phyloP scores from a whole-genome alignment of 1,284 basidiomycete species.

The Coniophora puteana region DNA sequence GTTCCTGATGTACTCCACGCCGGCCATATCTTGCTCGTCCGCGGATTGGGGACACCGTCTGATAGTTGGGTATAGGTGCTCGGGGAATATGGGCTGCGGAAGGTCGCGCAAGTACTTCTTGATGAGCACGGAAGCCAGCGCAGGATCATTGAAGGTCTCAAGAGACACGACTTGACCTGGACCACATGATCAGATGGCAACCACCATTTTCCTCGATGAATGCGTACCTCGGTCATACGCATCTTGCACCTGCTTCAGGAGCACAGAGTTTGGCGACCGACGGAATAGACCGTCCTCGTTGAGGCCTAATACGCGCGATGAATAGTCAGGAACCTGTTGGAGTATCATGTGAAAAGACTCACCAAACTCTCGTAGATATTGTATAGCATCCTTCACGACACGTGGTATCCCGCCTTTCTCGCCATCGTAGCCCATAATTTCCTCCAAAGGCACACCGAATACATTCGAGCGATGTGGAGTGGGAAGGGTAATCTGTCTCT shows the following conservation, averaged over 20 bases:
- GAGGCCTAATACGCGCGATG: constrained; percentile 40
- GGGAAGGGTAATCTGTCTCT: constrained; percentile 63
- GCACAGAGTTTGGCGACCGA: constrained; percentile 65
- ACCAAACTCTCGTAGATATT: constrained; percentile 65
- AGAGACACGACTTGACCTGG: constrained; percentile 75
- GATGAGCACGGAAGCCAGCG: constrained; percentile 79
- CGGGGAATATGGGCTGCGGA: constrained; percentile 72
- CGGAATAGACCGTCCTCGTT: constrained; percentile 79
- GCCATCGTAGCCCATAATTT: constrained; percentile 78
- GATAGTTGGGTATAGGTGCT: constrained; percentile 61
- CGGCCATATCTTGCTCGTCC: constrained; percentile 53
- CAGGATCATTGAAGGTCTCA: constrained; percentile 67
- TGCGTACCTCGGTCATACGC: constrained; percentile 73
- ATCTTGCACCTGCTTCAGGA: constrained; percentile 71
- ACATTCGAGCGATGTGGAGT: constrained; percentile 52
- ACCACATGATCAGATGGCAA: constrained; percentile 8
- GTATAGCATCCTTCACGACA: constrained; percentile 74
- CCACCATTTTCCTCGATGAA: background rate
- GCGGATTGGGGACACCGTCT: constrained; percentile 63
- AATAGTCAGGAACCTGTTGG: constrained; percentile 1
- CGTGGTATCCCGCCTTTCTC: constrained; percentile 77
- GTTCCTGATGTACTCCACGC: constrained; percentile 62
- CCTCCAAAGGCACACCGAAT: constrained; percentile 77
- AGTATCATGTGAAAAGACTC: constrained; percentile 7
- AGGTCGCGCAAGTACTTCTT: constrained; percentile 84